These are phyloP conservation scores for Penicillium vulpinum DNA, from an alignment of 2,329 filamentous ascomycete genomes.

Conservation along the genomic window DNA sequence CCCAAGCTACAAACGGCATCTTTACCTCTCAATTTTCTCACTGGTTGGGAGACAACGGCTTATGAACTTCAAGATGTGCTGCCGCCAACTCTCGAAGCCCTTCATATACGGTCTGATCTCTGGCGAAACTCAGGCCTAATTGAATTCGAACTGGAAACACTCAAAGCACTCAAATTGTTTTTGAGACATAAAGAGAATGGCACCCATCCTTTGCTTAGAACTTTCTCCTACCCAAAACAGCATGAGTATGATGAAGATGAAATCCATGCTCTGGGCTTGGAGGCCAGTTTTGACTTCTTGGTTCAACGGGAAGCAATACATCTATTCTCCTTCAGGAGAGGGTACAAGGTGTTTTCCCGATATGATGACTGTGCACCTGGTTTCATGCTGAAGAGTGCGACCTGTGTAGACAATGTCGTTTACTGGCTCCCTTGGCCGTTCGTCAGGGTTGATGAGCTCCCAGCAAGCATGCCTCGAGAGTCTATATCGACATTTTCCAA, in stretches of 20 bases:
- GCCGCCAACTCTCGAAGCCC: neutral
- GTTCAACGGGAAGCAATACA: neutral
- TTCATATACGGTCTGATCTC: neutral
- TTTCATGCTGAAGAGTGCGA: neutral
- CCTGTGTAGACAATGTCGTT: neutral
- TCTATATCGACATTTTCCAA: too few species aligned
- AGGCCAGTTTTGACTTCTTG: neutral
- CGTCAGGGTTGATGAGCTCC: neutral
- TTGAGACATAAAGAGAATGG: neutral
- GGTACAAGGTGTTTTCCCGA: neutral
- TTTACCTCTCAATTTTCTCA: neutral
- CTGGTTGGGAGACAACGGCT: neutral
- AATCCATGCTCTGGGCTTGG: neutral
- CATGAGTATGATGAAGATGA: neutral
- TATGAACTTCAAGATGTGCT: neutral
- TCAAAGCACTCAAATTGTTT: neutral
- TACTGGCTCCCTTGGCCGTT: neutral
- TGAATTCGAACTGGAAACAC: neutral
- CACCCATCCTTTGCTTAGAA: neutral
- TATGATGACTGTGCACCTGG: neutral
- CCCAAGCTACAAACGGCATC: neutral
- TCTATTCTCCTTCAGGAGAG: neutral
- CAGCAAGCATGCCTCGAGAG: neutral
- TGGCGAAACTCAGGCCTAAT: neutral
- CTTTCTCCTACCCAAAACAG: neutral